Evolutionary conservation across 345 rosid species (phyloP), one percentile per base, ranked within the genome.

Genomic region (Ceriops decandra): DNA sequence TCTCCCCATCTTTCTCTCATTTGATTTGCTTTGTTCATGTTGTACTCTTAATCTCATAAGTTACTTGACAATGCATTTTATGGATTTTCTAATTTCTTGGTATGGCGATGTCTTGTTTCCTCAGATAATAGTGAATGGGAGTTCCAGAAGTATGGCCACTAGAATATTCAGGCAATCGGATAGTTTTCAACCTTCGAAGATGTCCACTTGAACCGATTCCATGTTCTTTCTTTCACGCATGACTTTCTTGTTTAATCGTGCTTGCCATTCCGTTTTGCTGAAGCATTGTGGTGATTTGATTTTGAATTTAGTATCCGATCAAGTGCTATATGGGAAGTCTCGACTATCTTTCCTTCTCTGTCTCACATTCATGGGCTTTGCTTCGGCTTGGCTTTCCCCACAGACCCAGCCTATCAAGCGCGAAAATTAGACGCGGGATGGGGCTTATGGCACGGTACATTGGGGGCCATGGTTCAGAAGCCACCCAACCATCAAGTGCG

Each of bases 51-150:
- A 5, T 35, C 16, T 52, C 35, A 3, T 2, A 2, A 42, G 15
- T 42, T 42, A 42, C 49, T 13, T 3, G 49, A 30, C 13, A 5
- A 11, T 67, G 31, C 13, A 26, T 47, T 30, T 1, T 2, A n/a
- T 46, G 16, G n/a, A 33, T 27, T 27, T 20, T 28, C n/a, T 47
- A 32, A 52, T 52, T 5, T 57, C 15, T 57, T n/a, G 57, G 35
- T 31, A 4, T 33, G 20, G 21, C 56, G 57, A 5, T 49, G 36
- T 67, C 17, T 61, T 60, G 17, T 26, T 60, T 71, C 15, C 75
- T 74, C 89, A 95, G 99, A 95, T 80, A 95, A 95, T 82, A 90
- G 97, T 6, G 99, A 91, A 81, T 95, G 99, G 99, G 98, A 95
- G 85, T 95, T 95, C 74, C 99, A 92, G 82, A 95, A 95, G 66